Base-by-base conservation (phyloP, 192 early-diverging fungal species). In the Chytriomyces confervae region DNA sequence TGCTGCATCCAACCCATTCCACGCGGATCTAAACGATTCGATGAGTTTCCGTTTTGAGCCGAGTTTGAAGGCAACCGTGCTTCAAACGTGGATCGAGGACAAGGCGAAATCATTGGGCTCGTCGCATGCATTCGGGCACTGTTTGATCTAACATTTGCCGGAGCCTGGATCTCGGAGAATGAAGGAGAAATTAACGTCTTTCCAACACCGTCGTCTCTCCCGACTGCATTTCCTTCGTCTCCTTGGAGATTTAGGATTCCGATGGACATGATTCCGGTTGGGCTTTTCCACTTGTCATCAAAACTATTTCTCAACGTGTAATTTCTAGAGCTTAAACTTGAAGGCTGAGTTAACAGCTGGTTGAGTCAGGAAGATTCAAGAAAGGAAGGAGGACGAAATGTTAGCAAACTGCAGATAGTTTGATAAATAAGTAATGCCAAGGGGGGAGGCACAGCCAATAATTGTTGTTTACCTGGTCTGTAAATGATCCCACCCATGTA, bases 401-500 rank as follows among this genome's bases (percentile, higher is more conserved):
- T 36, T 4, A 36, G 36, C 36, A 36, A 36, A 36, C 4, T 36
- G 36, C 36, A 36, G 36, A 36, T 36, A 4, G 1, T 2, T 2
- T 16, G 18, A 66, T 16, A 46, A 49, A 69, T 69, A 29, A 69
- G 49, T 49, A 13, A 3, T 47, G 67, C 11, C 11, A 13, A 11
- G 9, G 11, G 36, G 8, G 24, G 20, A 29, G n/a, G 11, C 20
- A 4, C 24, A 16, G 11, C 62, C 20, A 47, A 47, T 47, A 47
- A 29, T 50, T 47, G 43, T 16, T 45, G 5, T 11, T 46, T 18
- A 16, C 66, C 47, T 51, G 51, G 8, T 72, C 69, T 16, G 10
- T 46, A 43, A 46, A 62, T n/a, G 72, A 74, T 36, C 72, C 72
- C 61, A 74, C 61, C 72, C 72, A 74, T 5, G 72, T 74, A 46